Percentiles rank a stretch among this genome's conserved stretches.
phyloP scores from a whole-genome alignment of 257 asterid genomes.

The Penstemon newberryi region DNA sequence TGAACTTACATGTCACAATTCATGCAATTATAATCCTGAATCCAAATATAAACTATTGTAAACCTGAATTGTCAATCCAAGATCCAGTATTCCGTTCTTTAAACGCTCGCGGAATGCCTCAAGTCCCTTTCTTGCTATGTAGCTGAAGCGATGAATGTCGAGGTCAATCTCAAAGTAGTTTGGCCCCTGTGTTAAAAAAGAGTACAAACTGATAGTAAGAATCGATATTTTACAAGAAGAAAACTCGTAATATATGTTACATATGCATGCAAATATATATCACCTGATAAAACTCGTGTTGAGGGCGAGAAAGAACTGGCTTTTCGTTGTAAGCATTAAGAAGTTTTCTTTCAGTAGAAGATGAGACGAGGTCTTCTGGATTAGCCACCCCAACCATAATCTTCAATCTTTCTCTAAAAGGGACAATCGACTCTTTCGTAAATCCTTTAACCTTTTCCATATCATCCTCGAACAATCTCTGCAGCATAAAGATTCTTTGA shows the following conservation, averaged over 20 bases:
- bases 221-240: neutral
- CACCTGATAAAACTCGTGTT: slow-evolving; percentile 68
- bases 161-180: slow-evolving; percentile 73
- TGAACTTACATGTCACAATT: neutral
- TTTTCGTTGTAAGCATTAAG: slow-evolving; percentile 68
- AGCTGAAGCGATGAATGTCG: slow-evolving; percentile 86
- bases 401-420: slow-evolving; percentile 71
- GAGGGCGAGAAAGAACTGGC: slow-evolving; percentile 86
- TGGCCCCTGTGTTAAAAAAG: slow-evolving; percentile 40
- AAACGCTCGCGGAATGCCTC: slow-evolving; percentile 78
- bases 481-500: slow-evolving; percentile 25
- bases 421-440: slow-evolving; percentile 60
- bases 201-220: slow-evolving; percentile 12
- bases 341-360: slow-evolving; percentile 70
- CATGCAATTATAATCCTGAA: neutral
- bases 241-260: neutral
- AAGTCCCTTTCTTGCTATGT: slow-evolving; percentile 80
- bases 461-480: slow-evolving; percentile 69
- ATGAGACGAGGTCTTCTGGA: slow-evolving; percentile 68
- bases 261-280: neutral
- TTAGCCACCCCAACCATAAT: slow-evolving; percentile 70
- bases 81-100: slow-evolving; percentile 58
- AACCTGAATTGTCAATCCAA: slow-evolving; percentile 79
- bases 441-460: slow-evolving; percentile 70
- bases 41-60: neutral